Conservation (phyloP, 495 filamentous ascomycete genomes). For the Xylaria castorea region DNA sequence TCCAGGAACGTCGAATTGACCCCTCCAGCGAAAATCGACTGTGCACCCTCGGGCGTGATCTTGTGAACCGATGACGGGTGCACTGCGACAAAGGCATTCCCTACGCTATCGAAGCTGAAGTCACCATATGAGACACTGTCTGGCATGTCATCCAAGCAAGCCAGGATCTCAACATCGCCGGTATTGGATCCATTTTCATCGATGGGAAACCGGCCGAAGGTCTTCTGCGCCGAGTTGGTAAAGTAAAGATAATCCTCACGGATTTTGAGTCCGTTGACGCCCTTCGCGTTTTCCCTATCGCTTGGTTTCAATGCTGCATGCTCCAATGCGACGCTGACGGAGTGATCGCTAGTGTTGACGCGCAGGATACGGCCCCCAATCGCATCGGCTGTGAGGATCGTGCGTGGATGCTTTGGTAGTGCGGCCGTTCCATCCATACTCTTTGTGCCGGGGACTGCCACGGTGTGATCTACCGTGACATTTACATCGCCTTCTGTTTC, state of each 20-base stretch:
- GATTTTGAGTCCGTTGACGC: constrained; percentile 48
- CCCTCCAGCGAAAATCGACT: constrained; percentile 36
- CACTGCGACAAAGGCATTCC: constrained; percentile 43
- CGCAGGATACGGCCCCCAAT: constrained; percentile 41
- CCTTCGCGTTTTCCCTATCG: constrained; percentile 25
- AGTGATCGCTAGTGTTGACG: constrained; percentile 30
- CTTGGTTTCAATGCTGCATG: constrained; percentile 11
- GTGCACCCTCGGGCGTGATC: constrained; percentile 37
- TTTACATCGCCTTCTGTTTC: constrained; percentile 23
- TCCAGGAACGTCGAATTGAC: constrained; percentile 26
- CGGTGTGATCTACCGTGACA: constrained; percentile 20
- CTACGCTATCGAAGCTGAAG: constrained; percentile 39
- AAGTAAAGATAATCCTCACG: constrained; percentile 45
- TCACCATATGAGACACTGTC: constrained; percentile 28
- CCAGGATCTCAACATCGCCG: constrained; percentile 29
- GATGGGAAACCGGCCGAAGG: constrained; percentile 44
- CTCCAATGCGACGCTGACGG: constrained; percentile 26
- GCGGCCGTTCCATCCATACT: constrained; percentile 44
- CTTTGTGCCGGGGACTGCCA: constrained; percentile 24
- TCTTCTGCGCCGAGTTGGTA: constrained; percentile 45
- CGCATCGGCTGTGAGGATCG: constrained; percentile 43
- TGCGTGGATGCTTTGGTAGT: constrained; percentile 26
- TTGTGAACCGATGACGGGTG: constrained; percentile 37
- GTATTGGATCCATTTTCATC: constrained; percentile 34
- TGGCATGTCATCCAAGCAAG: constrained; percentile 23